These are phyloP conservation scores for Diaporthe sp. DNA, from an alignment of 2,329 filamentous ascomycete genomes.

Conservation along the genomic window DNA sequence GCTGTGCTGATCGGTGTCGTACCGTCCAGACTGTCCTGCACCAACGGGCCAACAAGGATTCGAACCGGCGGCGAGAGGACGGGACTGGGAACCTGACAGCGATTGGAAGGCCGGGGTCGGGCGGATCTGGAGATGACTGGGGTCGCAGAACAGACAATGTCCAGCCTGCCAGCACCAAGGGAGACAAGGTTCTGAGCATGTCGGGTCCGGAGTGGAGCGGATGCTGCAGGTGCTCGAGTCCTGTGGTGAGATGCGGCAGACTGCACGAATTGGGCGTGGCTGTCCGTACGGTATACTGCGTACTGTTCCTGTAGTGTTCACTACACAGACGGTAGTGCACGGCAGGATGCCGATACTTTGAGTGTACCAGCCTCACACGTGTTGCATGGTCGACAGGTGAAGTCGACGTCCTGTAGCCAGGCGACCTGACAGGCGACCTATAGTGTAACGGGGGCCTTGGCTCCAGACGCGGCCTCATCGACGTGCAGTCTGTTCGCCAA, in stretches of 20 bases:
- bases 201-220: conserved; percentile 22
- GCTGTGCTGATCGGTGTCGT: neutral
- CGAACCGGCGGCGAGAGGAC: neutral
- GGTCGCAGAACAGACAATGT: neutral
- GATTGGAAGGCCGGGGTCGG: conserved; percentile 18
- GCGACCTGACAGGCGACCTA: neutral
- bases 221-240: conserved; percentile 24
- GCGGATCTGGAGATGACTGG: conserved; percentile 28
- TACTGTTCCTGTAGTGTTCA: conserved; percentile 3
- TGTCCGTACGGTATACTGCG: neutral
- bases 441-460: neutral
- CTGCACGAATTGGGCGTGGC: conserved; percentile 13
- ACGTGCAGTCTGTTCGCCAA: conserved; percentile 25
- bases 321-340: neutral
- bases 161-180: neutral
- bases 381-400: neutral
- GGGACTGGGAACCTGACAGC: neutral
- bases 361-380: neutral
- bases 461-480: conserved; percentile 10
- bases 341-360: neutral
- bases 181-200: conserved; percentile 18
- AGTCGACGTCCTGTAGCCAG: neutral
- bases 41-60: neutral
- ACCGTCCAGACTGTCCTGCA: neutral
- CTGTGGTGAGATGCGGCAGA: conserved; percentile 31